These are phyloP conservation scores for Alternaria solani DNA, from an alignment of 2,329 filamentous ascomycete species.

Conservation along the genomic window DNA sequence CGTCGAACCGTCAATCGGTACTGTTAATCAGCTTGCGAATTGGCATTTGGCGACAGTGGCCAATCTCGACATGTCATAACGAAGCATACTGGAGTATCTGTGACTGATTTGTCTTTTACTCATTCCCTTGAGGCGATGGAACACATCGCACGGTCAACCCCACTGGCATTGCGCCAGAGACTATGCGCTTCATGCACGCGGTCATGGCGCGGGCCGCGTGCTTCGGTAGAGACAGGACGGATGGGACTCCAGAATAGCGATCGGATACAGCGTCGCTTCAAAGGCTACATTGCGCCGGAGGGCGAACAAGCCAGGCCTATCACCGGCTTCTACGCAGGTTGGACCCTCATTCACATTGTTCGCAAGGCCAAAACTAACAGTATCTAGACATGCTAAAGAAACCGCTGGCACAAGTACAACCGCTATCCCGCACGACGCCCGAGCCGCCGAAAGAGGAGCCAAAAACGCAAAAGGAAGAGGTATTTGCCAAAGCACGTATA, in stretches of 20 bases:
- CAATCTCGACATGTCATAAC: conserved; percentile 12
- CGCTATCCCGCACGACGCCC: conserved; percentile 44
- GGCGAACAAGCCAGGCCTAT: conserved; percentile 52
- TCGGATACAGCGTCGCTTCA: conserved; percentile 47
- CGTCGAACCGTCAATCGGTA: conserved; percentile 30
- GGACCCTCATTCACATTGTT: background rate
- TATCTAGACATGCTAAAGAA: conserved; percentile 50
- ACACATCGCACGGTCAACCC: conserved; percentile 20
- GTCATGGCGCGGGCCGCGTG: conserved; percentile 21
- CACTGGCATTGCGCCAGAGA: conserved; percentile 30
- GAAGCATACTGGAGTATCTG: background rate
- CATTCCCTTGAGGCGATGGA: conserved; percentile 17
- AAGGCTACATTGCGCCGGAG: conserved; percentile 47
- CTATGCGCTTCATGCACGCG: conserved; percentile 38
- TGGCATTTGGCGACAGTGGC: background rate
- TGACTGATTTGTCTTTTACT: no score
- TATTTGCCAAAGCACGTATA: conserved; percentile 67
- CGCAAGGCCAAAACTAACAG: conserved; percentile 21
- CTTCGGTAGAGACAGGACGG: conserved; percentile 11
- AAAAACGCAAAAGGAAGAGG: conserved; percentile 62
- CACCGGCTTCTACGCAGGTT: conserved; percentile 51
- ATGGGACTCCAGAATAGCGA: conserved; percentile 45
- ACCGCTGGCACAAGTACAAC: conserved; percentile 35
- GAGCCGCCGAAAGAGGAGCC: conserved; percentile 49
- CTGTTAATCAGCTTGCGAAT: conserved; percentile 22